A percentile compares a stretch with the other conserved stretches of the same genome.
These are phyloP conservation scores for Pleurotus tuoliensis DNA, from an alignment of 768 basidiomycete species.

Conservation along the genomic window DNA sequence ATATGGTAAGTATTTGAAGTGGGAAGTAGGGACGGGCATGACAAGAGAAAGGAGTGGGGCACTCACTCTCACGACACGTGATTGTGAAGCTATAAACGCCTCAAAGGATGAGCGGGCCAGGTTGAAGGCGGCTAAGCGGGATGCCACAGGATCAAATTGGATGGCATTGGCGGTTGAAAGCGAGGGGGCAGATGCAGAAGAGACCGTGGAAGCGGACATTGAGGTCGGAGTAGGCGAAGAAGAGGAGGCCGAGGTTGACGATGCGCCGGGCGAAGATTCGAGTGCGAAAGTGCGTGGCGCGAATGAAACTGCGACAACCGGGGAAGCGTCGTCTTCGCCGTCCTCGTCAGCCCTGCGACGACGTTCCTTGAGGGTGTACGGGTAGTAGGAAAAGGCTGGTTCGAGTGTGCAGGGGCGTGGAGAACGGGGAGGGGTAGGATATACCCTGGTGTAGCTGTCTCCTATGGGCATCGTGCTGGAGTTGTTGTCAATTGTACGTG, in stretches of 20 bases:
- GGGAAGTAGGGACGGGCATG: background rate
- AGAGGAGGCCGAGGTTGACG: constrained; percentile 29
- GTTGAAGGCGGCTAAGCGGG: constrained; percentile 1
- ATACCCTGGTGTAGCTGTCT: background rate
- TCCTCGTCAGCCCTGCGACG: background rate
- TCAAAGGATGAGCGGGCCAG: constrained; percentile 18
- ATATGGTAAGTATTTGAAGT: constrained; percentile 10
- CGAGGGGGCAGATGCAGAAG: constrained; percentile 10
- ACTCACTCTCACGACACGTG: constrained; percentile 53
- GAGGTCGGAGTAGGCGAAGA: constrained; percentile 22
- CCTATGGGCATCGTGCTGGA: background rate
- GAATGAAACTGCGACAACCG: constrained; percentile 21
- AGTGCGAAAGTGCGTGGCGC: constrained; percentile 16
- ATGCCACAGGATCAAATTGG: background rate
- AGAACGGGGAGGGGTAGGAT: constrained; percentile 5
- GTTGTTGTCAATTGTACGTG: constrained; percentile 6
- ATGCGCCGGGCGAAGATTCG: constrained; percentile 8
- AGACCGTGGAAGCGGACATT: background rate
- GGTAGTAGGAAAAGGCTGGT: constrained; percentile 12
- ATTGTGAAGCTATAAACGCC: constrained; percentile 46
- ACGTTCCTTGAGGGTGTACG: constrained; percentile 1
- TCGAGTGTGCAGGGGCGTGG: constrained; percentile 9
- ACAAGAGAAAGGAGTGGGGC: constrained; percentile 11
- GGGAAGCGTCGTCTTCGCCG: background rate
- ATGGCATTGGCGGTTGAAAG: background rate